A percentile compares a stretch with the other conserved stretches of the same genome.
Conservation (phyloP, 2,329 filamentous ascomycete species). For the Colletotrichum orchidophilum region DNA sequence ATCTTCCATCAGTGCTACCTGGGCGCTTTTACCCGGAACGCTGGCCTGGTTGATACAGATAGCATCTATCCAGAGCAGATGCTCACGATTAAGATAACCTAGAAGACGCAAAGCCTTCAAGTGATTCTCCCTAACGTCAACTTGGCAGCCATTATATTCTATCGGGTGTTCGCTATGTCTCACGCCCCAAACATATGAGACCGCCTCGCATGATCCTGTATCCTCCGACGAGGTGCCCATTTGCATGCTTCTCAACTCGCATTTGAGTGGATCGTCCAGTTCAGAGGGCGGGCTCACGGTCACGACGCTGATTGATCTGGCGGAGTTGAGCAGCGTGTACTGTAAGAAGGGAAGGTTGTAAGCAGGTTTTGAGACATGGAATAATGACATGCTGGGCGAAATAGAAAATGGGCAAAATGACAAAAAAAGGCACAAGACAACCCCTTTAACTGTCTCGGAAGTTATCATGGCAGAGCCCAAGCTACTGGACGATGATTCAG, state of each 20-base stretch:
- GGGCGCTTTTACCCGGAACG: not conserved
- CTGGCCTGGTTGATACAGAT: not conserved
- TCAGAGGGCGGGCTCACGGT: not conserved
- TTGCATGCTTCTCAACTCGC: not conserved
- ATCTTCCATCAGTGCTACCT: not conserved
- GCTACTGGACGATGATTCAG: too few species aligned
- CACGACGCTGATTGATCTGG: not conserved
- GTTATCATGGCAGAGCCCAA: too few species aligned
- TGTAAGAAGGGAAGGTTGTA: too few species aligned
- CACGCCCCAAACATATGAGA: not conserved
- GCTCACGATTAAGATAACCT: not conserved
- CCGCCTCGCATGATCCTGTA: not conserved
- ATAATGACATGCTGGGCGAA: too few species aligned
- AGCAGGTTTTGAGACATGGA: too few species aligned
- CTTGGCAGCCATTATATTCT: not conserved
- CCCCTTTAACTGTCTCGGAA: too few species aligned
- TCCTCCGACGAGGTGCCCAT: not conserved
- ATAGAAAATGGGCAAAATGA: too few species aligned
- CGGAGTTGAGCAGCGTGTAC: too few species aligned
- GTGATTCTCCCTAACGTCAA: not conserved
- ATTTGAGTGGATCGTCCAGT: not conserved
- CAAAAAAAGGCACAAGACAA: too few species aligned
- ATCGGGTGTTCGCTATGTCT: not conserved
- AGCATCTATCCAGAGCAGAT: not conserved
- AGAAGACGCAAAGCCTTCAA: not conserved